A percentile compares a stretch with the other conserved stretches of the same genome.
Conservation (phyloP, 805 yeast genomes). For the Candida nanaspora region DNA sequence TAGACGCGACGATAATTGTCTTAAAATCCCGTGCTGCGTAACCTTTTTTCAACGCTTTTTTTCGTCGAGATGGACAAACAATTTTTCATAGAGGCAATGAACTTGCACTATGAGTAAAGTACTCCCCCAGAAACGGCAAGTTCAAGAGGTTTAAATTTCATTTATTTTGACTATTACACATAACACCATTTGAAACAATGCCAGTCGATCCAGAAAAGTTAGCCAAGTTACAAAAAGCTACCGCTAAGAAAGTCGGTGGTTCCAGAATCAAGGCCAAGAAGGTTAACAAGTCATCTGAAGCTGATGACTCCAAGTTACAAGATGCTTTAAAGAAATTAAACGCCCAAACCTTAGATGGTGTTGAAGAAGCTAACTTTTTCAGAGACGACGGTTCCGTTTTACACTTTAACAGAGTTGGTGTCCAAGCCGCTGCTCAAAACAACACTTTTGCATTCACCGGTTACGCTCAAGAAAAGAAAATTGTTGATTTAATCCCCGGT, state of each 20-base stretch:
- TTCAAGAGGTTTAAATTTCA: too few species aligned
- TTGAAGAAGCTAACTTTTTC: constrained; percentile 97
- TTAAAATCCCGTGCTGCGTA: too few species aligned
- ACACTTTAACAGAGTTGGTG: constrained; percentile 95
- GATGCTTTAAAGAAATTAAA: constrained; percentile 82
- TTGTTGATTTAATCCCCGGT: constrained; percentile 88
- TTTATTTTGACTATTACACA: too few species aligned
- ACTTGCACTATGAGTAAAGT: too few species aligned
- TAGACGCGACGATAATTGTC: too few species aligned
- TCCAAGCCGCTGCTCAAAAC: constrained; percentile 84
- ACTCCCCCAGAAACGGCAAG: too few species aligned
- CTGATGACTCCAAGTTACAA: constrained; percentile 87
- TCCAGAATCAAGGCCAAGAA: constrained; percentile 93
- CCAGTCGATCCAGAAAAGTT: constrained; percentile 91
- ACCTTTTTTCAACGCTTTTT: too few species aligned
- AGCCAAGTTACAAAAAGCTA: constrained; percentile 84
- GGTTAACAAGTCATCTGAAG: constrained; percentile 55
- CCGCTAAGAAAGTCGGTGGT: constrained; percentile 75
- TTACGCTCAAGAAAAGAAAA: constrained; percentile 84
- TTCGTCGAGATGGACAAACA: too few species aligned
- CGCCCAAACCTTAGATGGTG: constrained; percentile 81
- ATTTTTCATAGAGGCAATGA: too few species aligned
- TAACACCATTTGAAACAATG: too few species aligned
- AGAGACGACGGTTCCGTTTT: constrained; percentile 92
- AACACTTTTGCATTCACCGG: constrained; percentile 95